A percentile compares a stretch with the other conserved stretches of the same genome.
Conservation (phyloP, 73 alveolate species). For the Paramecium sonneborni region DNA sequence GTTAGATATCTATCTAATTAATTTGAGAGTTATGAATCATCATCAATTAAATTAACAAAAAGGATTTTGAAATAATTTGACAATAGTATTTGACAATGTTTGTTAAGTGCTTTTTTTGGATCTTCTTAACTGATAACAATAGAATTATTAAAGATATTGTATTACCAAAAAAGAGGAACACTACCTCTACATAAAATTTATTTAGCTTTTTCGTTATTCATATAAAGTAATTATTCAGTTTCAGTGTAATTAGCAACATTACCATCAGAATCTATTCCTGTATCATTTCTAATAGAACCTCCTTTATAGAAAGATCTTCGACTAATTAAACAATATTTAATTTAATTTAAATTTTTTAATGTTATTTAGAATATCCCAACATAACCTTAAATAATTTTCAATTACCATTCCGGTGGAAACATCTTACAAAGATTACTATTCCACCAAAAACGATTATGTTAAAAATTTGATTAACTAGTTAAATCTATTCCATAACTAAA, state of each 20-base stretch:
- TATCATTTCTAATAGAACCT: constrained; percentile 4
- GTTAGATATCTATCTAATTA: neutral
- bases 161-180: constrained; percentile 54
- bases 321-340: neutral
- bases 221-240: constrained; percentile 27
- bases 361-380: neutral
- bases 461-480: neutral
- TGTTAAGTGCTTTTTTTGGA: constrained; percentile 30
- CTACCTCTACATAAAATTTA: constrained; percentile 59
- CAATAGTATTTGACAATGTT: constrained; percentile 7
- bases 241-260: constrained; percentile 62
- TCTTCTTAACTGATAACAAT: constrained; percentile 22
- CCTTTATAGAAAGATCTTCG: neutral
- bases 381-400: constrained; percentile 3
- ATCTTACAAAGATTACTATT: neutral
- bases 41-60: constrained; percentile 24
- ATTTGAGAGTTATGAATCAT: neutral
- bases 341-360: neutral
- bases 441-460: neutral
- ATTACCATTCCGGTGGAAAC: constrained; percentile 10
- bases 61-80: neutral
- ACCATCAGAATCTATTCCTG: constrained; percentile 58
- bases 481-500: constrained; percentile 20
- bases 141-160: constrained; percentile 3
- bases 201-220: neutral